Evolutionary conservation across 116 monocot genomes (phyloP).

Genomic region (Posidonia oceanica): DNA sequence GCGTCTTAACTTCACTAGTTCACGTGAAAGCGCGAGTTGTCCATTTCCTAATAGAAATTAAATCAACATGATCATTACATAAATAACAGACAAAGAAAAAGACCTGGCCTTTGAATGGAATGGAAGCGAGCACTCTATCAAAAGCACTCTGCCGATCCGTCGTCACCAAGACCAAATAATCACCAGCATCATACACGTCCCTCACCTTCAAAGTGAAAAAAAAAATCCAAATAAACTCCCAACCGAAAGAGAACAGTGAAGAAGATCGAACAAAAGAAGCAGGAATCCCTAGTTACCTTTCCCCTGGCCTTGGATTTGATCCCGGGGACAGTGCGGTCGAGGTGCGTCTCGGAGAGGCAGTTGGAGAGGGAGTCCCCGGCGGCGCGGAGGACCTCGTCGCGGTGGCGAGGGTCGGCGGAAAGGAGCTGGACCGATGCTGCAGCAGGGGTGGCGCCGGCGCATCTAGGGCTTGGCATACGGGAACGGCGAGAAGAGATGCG

Average conservation of each 20-base stretch:
- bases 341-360: slow-evolving; percentile 69
- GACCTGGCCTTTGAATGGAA: slow-evolving; percentile 99
- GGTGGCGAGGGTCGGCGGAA: slow-evolving; percentile 20
- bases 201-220: slow-evolving; percentile 46
- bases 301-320: slow-evolving; percentile 45
- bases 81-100: not conserved
- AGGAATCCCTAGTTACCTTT: slow-evolving; percentile 30
- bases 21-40: not conserved
- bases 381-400: slow-evolving; percentile 45
- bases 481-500: not conserved
- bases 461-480: not conserved
- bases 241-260: not conserved
- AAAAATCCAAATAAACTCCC: not conserved
- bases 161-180: slow-evolving; percentile 73
- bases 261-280: not conserved
- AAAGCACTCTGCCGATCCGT: slow-evolving; percentile 95
- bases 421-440: slow-evolving; percentile 9
- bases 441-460: not conserved
- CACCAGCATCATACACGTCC: slow-evolving; percentile 75
- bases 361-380: slow-evolving; percentile 25
- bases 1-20: too few species aligned
- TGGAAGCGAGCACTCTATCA: slow-evolving; percentile 84
- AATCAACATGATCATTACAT: not conserved
- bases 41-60: not conserved
- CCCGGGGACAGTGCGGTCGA: slow-evolving; percentile 56